Evolutionary conservation across 352 stramenopile genomes (phyloP), one percentile per base, ranked within the genome.

Genomic region (Pythium rishiriense): DNA sequence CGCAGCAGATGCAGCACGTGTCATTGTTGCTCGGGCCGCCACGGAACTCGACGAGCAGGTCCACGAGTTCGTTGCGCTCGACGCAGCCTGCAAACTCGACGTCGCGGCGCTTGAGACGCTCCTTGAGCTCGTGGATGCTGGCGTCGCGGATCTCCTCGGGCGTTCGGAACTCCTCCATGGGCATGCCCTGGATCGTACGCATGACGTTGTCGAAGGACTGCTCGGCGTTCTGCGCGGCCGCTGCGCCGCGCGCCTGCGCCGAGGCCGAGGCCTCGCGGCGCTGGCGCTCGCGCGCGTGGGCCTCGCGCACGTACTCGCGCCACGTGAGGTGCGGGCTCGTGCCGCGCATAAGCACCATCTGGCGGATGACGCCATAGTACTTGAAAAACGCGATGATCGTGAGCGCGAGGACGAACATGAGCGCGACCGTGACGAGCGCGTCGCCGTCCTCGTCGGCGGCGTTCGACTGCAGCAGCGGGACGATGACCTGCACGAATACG

Each of bases 1-100:
- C 87, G 59, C 81, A 92, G 78, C 87, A 96, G 60, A 96, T 96
- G 59, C 83, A 91, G 73, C 87, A 96, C 49, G 82, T 91, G 65
- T 93, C 84, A 62, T 93, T 93, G 66, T 93, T 93, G 35, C 76
- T 82, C 39, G 86, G 86, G 0, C 86, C 86, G 48, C 86, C 86
- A 14, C 86, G 79, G 59, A 89, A 94, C 39, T 81, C 74, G 14
- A 90, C 70, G 46, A 94, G 68, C 58, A 91, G 53, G 0, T 90
- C 73, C 15, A 93, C 81, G 17, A 94, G 74, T 53, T 94, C 86
- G 21, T 54, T 62, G 33, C 85, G 85, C 58, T 94, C 84, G 9
- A 94, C 81, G 50, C 81, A 90, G 22, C 77, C 66, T 0, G 72
- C 46, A 62, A 77, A 82, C 53, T 81, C 70, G 22, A 94, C 81